Base-by-base conservation (phyloP, 179 eudicot species). In the Silene noctiflora region DNA sequence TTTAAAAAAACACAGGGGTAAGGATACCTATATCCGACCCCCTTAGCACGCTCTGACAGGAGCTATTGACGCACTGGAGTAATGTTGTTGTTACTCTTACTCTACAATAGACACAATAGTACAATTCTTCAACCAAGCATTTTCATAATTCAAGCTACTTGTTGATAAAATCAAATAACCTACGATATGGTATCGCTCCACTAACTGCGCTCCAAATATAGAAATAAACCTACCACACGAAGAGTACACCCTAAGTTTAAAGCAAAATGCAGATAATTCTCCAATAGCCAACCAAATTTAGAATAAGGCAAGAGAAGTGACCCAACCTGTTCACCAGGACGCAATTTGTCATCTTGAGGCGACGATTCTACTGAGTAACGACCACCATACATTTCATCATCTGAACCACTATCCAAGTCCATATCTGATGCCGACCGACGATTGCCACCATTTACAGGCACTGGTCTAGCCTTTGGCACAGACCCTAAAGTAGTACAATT, bases 321-420 rank as follows among this genome's bases (percentile, higher is more conserved):
- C 69, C 72, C 51, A 56, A 78, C 78, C 78, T 74, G 71, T 70
- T 69, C 75, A 67, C 80, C 78, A 78, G 39, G 16, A 8, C 77
- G n/a, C 29, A 75, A 3, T 33, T 58, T 82, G 44, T 82, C 77
- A 56, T 70, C 81, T 29, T 77, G 70, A 13, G 84, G 84, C 39
- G 84, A 77, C 0, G 76, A 74, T 59, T 77, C 84, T 6, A 71
- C 69, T 0, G 82, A 79, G 74, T 66, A 78, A 71, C 39, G 71
- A 21, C 85, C 82, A 71, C 65, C 65, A 71, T 82, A 67, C 71
- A 19, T 24, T 46, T 60, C 82, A 51, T 79, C 77, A 59, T 82
- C 85, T 12, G 72, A 82, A 82, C 71, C 73, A 82, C 42, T 71
- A 11, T 60, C 79, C 67, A 79, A 58, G 56, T 82, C 82, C 82